Evolutionary conservation across 768 basidiomycete species (phyloP).

Genomic region (Tubosaeta brunneosetosa): DNA sequence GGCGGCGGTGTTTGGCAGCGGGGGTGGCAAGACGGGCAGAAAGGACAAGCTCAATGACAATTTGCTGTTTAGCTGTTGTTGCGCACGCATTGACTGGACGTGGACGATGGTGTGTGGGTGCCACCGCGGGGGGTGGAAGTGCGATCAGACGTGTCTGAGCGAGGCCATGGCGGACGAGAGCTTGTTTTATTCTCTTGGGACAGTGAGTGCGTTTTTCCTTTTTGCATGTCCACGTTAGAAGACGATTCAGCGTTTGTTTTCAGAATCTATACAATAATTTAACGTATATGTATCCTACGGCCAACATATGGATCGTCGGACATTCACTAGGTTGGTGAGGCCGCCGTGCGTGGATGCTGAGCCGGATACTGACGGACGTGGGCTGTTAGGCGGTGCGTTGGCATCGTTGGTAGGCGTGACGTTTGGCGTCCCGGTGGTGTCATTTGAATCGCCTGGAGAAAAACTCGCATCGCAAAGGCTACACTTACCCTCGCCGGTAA

Average conservation of each 20-base stretch:
- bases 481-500: constrained; percentile 81
- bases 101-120: constrained; percentile 96
- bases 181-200: constrained; percentile 87
- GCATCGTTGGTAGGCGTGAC: constrained; percentile 82
- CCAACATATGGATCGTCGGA: constrained; percentile 85
- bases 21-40: constrained; percentile 70
- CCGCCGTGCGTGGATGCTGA: neutral
- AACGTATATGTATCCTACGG: constrained; percentile 84
- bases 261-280: constrained; percentile 95
- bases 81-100: constrained; percentile 85
- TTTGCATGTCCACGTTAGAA: neutral
- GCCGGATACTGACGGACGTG: constrained; percentile 24
- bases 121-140: constrained; percentile 74
- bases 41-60: constrained; percentile 96
- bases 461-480: constrained; percentile 71
- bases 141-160: constrained; percentile 76
- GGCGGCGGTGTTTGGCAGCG: constrained; percentile 65
- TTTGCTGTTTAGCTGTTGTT: constrained; percentile 90
- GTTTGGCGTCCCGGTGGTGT: constrained; percentile 82
- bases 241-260: neutral
- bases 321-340: constrained; percentile 60
- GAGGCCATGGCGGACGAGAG: constrained; percentile 69
- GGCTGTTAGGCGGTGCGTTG: constrained; percentile 48
- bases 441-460: constrained; percentile 90
- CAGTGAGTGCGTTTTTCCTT: constrained; percentile 45